These are phyloP conservation scores for Acorus calamus DNA, from an alignment of 106 monocot species.

Conservation along the genomic window DNA sequence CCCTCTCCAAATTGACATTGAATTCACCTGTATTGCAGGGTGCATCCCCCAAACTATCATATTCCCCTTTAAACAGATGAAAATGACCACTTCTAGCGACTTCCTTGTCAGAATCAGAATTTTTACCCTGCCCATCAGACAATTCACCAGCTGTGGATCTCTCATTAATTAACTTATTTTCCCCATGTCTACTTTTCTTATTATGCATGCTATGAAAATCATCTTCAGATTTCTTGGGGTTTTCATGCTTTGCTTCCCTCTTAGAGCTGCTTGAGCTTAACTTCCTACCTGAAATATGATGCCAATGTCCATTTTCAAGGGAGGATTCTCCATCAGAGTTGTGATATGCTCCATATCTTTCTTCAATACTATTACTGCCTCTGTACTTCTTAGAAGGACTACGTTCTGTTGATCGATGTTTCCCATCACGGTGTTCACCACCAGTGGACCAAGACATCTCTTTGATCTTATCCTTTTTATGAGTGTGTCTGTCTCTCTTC, in stretches of 20 bases:
- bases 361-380: slow-evolving; percentile 6
- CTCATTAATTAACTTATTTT: not conserved
- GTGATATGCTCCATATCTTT: slow-evolving; percentile 10
- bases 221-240: no score
- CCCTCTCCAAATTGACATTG: no score
- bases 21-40: no score
- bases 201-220: not conserved
- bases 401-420: slow-evolving; percentile 4
- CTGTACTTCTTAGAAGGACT: not conserved
- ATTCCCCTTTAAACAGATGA: no score
- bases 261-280: no score
- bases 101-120: slow-evolving; percentile 3
- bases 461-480: slow-evolving; percentile 11
- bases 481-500: not conserved
- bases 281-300: no score
- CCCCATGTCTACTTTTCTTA: slow-evolving; percentile 4
- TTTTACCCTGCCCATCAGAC: not conserved
- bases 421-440: not conserved
- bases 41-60: no score
- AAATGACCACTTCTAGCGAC: not conserved
- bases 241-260: no score
- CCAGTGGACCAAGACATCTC: not conserved
- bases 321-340: slow-evolving; percentile 4
- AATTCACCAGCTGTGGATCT: not conserved
- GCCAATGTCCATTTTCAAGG: not conserved